Conservation (phyloP, 306 rosid genomes). For the Cucurbita moschata region DNA sequence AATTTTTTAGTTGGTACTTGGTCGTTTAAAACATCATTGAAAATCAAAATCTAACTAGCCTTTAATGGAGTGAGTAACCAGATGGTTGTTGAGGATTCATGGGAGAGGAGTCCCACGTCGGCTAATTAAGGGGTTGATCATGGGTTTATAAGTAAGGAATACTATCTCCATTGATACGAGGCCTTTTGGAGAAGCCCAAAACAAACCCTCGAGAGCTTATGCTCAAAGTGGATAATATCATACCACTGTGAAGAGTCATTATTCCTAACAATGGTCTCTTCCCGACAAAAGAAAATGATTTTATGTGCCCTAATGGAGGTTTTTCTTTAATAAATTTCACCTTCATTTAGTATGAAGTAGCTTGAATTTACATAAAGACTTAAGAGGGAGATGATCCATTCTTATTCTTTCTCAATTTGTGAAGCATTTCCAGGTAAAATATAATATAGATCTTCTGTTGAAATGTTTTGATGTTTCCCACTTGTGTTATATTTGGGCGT, state of each 20-base stretch:
- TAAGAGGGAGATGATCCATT: neutral
- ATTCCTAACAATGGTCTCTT: too few relatives aligned
- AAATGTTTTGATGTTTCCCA: neutral
- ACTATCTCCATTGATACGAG: too few relatives aligned
- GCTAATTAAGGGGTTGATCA: too few relatives aligned
- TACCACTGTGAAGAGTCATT: too few relatives aligned
- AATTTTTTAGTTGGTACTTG: neutral
- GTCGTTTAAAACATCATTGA: neutral
- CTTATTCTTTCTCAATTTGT: neutral
- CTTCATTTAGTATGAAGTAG: neutral
- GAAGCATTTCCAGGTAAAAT: neutral
- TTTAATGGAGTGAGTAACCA: neutral
- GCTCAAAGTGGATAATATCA: too few relatives aligned
- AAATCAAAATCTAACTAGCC: neutral
- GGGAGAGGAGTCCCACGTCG: too few relatives aligned
- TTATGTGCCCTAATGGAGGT: neutral
- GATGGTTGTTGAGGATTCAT: too few relatives aligned
- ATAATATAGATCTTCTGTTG: neutral
- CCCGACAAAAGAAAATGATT: neutral
- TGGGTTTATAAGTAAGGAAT: too few relatives aligned
- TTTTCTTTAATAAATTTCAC: neutral
- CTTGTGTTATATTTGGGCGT: neutral
- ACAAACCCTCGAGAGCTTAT: too few relatives aligned
- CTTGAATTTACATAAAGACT: neutral
- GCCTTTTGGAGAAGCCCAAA: too few relatives aligned